Base-by-base conservation (phyloP, 2,329 filamentous ascomycete genomes). In the Sarocladium strictum region DNA sequence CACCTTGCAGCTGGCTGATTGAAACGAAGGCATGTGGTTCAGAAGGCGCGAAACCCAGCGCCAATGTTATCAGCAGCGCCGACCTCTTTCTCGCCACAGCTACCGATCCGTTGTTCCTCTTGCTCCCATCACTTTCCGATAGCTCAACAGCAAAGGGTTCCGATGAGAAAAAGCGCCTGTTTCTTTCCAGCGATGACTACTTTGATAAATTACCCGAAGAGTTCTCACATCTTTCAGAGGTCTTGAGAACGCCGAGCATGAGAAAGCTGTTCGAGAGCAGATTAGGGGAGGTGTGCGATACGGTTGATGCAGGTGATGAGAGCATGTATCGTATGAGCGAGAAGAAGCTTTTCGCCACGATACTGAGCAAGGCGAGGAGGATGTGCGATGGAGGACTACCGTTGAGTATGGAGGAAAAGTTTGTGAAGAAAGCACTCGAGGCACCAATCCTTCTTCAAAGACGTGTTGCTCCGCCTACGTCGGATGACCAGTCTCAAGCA, bases 81-180 rank as follows among this genome's bases (percentile, higher is more conserved):
- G 84, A 91, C 57, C 72, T 97, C n/a, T 87, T 88, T 63, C 72
- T 97, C 56, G 90, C 93, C 9, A 96, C 94, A 1, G 81, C 84
- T 2, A 76, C 96, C 54, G 94, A 99, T 67, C 80, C 89, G 4
- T 65, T 97, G 2, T 97, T 97, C 72, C 76, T 97, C 52, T 66
- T 96, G 3, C 74, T 97, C 1, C 88, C 93, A 0, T 80, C 85
- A 3, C 77, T 97, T 1, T 72, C 75, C 1, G 69, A 81, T 37
- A 62, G 71, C 32, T 67, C 69, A 53, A 53, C 64, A 3, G 60
- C 72, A 12, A 74, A 75, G 45, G 62, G 67, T 11, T 72, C 74
- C 23, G 73, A 77, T 49, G 68, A 74, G 2, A 65, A 72, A 38
- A 88, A 85, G 64, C 79, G 79, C 41, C 75, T 86, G 53, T 90